phyloP scores from a whole-genome alignment of 1,284 basidiomycete species.

The Taiwanofungus camphoratus region DNA sequence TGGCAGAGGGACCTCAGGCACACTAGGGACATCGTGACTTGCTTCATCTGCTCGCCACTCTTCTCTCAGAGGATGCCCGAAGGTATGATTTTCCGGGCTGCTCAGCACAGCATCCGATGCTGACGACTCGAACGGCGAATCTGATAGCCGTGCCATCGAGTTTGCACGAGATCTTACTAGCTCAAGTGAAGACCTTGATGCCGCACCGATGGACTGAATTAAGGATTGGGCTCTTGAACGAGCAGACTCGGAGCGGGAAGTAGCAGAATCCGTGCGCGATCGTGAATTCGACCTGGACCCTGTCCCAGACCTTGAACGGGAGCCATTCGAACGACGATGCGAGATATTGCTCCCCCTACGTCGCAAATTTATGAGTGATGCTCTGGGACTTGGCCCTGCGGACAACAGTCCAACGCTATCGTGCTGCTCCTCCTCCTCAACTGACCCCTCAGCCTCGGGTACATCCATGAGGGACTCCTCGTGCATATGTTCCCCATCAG shows the following conservation, averaged over 20 bases:
- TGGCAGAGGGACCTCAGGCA: slow-evolving; percentile 12
- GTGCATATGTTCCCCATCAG: slow-evolving; percentile 32
- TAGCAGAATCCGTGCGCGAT: slow-evolving; percentile 44
- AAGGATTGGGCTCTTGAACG: slow-evolving; percentile 57
- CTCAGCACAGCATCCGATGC: slow-evolving; percentile 40
- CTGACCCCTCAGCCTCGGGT: slow-evolving; percentile 45
- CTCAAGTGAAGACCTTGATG: slow-evolving; percentile 56
- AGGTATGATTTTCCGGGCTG: slow-evolving; percentile 63
- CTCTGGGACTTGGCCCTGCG: slow-evolving; percentile 46
- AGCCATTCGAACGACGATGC: slow-evolving; percentile 24
- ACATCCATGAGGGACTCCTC: slow-evolving; percentile 44
- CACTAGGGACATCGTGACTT: slow-evolving; percentile 17
- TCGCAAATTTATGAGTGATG: slow-evolving; percentile 47
- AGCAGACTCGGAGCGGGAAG: slow-evolving; percentile 36
- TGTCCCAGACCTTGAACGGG: slow-evolving; percentile 24
- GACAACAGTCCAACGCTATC: slow-evolving; percentile 63
- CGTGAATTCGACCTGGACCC: slow-evolving; percentile 26
- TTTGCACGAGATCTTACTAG: slow-evolving; percentile 45
- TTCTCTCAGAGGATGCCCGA: slow-evolving; percentile 47
- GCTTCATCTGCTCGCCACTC: slow-evolving; percentile 21
- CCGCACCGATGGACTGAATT: slow-evolving; percentile 56
- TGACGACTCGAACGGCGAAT: slow-evolving; percentile 36
- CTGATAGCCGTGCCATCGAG: slow-evolving; percentile 50
- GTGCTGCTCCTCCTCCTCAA: slow-evolving; percentile 60
- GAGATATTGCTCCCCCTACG: slow-evolving; percentile 34